phyloP scores from a whole-genome alignment of 1,284 basidiomycete genomes.

The Chiua sp. region DNA sequence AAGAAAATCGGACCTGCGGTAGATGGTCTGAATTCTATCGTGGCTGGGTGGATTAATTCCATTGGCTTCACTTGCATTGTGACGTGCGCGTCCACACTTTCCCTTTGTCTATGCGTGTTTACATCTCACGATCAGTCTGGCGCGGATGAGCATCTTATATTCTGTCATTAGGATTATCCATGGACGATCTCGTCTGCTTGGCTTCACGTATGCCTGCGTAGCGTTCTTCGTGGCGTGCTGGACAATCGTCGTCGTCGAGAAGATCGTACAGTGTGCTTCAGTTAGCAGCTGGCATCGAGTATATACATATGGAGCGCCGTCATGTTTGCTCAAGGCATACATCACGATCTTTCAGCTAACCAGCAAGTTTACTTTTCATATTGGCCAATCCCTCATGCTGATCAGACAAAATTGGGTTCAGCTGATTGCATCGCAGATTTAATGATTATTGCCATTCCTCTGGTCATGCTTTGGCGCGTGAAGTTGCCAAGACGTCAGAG shows the following conservation, averaged over 20 bases:
- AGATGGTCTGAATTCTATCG: slow-evolving; percentile 13
- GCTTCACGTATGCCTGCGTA: slow-evolving; percentile 14
- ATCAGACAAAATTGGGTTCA: not conserved
- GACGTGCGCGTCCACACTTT: slow-evolving; percentile 5
- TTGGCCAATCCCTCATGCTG: not conserved
- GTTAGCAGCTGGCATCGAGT: slow-evolving; percentile 17
- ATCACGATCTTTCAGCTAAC: slow-evolving; percentile 16
- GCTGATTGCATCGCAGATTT: slow-evolving; percentile 22
- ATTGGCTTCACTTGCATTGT: slow-evolving; percentile 16
- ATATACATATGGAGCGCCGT: not conserved
- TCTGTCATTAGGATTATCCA: slow-evolving; percentile 25
- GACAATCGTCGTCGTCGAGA: slow-evolving; percentile 8
- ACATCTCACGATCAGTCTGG: slow-evolving; percentile 3
- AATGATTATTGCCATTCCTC: slow-evolving; percentile 26
- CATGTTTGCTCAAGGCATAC: not conserved
- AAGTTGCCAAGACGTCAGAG: slow-evolving; percentile 23
- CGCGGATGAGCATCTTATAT: slow-evolving; percentile 23
- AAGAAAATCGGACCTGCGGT: too few species aligned
- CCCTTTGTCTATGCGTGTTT: not conserved
- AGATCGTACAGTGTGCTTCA: slow-evolving; percentile 16
- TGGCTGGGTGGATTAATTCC: slow-evolving; percentile 11
- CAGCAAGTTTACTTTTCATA: slow-evolving; percentile 4
- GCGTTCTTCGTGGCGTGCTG: slow-evolving; percentile 19
- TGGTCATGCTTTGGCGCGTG: slow-evolving; percentile 30
- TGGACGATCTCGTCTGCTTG: slow-evolving; percentile 11